Conservation (phyloP, 306 rosid genomes). For the Elaeagnus macrophylla region DNA sequence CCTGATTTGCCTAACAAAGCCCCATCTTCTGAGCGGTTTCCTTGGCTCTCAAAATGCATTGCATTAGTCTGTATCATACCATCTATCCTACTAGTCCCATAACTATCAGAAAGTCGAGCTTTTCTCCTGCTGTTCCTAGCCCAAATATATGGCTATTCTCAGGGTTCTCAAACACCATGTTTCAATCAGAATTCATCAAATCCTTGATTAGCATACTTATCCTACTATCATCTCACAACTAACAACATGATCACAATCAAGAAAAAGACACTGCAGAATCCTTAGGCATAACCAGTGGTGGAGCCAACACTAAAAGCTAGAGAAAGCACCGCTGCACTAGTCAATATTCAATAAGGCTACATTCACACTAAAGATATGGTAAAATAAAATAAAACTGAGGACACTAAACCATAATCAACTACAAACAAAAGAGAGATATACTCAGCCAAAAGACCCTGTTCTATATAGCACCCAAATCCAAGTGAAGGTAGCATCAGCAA, state of each 20-base stretch:
- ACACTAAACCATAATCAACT: slow-evolving; percentile 5
- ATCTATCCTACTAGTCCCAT: slow-evolving; percentile 20
- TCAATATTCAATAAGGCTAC: no score
- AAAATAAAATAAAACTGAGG: slow-evolving; percentile 24
- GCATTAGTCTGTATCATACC: slow-evolving; percentile 17
- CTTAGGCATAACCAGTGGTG: no score
- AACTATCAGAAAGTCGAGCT: slow-evolving; percentile 10
- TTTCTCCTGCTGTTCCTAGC: slow-evolving; percentile 12
- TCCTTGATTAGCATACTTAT: slow-evolving; percentile 41
- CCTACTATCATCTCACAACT: slow-evolving; percentile 22
- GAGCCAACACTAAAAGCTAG: no score
- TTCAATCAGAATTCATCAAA: slow-evolving; percentile 3
- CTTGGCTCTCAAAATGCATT: no score
- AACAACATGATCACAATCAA: slow-evolving; percentile 31
- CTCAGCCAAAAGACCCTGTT: slow-evolving; percentile 28
- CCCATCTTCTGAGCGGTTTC: no score
- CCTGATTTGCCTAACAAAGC: no score
- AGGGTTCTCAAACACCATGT: neutral
- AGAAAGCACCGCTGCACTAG: no score
- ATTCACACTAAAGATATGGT: slow-evolving; percentile 41
- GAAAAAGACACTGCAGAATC: neutral
- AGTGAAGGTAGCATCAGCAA: slow-evolving; percentile 31
- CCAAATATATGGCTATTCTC: slow-evolving; percentile 1
- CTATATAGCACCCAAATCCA: slow-evolving; percentile 15
- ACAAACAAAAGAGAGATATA: slow-evolving; percentile 32